Base-by-base conservation (phyloP, 257 asterid genomes). In the Rhazya stricta region DNA sequence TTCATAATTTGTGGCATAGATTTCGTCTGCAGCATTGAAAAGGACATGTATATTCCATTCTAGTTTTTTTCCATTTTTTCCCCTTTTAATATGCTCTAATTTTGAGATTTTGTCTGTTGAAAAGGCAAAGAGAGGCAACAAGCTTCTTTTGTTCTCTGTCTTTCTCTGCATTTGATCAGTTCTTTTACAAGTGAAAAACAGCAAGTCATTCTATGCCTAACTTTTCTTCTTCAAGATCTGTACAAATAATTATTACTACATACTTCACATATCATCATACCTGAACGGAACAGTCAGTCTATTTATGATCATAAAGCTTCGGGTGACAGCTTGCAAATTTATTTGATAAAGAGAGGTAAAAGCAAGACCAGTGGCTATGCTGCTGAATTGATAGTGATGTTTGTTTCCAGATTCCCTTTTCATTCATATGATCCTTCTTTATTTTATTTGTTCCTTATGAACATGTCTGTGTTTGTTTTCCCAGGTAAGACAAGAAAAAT, bases 81-180 rank as follows among this genome's bases (percentile, higher is more conserved):
- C n/a, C n/a, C n/a, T n/a, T n/a, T n/a, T n/a, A n/a, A n/a, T n/a
- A n/a, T n/a, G n/a, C n/a, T n/a, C n/a, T n/a, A n/a, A n/a, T n/a
- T n/a, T n/a, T n/a, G n/a, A n/a, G n/a, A n/a, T n/a, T n/a, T n/a
- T n/a, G n/a, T n/a, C n/a, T n/a, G n/a, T n/a, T n/a, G n/a, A n/a
- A n/a, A n/a, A n/a, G n/a, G n/a, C n/a, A n/a, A n/a, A n/a, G n/a
- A n/a, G n/a, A n/a, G n/a, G n/a, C n/a, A n/a, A n/a, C n/a, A n/a
- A n/a, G n/a, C n/a, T n/a, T n/a, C n/a, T n/a, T n/a, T n/a, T n/a
- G n/a, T n/a, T n/a, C n/a, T n/a, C n/a, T n/a, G n/a, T n/a, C n/a
- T n/a, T n/a, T n/a, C n/a, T n/a, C n/a, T 68, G 56, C 56, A 42
- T 43, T n/a, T 68, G 39, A 68, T 45, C 21, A 68, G 56, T 69